Evolutionary conservation across 2,329 filamentous ascomycete genomes (phyloP), one percentile per base, ranked within the genome.

Genomic region (Trichoderma koningiopsis): DNA sequence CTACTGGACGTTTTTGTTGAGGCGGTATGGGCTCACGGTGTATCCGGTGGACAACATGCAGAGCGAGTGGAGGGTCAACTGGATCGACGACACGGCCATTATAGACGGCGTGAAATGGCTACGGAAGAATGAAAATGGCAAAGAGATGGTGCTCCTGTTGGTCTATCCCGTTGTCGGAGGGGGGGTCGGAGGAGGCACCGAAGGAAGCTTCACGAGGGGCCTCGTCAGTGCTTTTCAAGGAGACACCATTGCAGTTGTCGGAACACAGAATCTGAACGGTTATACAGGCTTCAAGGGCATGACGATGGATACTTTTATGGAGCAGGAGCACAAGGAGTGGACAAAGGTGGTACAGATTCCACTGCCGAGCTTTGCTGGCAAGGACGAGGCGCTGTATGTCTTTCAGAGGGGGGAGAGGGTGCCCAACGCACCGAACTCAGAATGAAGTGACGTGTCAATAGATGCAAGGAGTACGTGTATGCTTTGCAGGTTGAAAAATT

Each of bases 1-100:
- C 13, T 94, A 93, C 80, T 94, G 91, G 91, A 86, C 87, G 8
- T 90, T 88, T 71, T 88, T 92, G 87, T 85, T 93, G 14, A 85
- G 91, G 2, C 78, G 82, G 29, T 85, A 88, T 73, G 85, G 87
- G 24, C 77, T 87, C 40, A 78, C 80, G 6, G 86, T 89, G 1
- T 79, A 83, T 24, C 83, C 91, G 1, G 84, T 93, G 10, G 91
- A 94, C 77, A 92, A 87, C 76, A 87, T 86, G 74, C 84, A 89
- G 75, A 90, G 86, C 72, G 85, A 86, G 73, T 94, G 91, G 86
- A 84, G 91, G 61, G 88, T 87, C 0, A 85, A 83, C 72, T 94
- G 91, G 91, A 83, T 93, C 11, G 77, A 78, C 14, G 90, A 93
- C 77, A 93, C 91, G 0, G 77, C 87, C n/a, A 81, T 85, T 58